Evolutionary conservation across 2,329 filamentous ascomycete genomes (phyloP).

Genomic region (Aspergillus piperis): DNA sequence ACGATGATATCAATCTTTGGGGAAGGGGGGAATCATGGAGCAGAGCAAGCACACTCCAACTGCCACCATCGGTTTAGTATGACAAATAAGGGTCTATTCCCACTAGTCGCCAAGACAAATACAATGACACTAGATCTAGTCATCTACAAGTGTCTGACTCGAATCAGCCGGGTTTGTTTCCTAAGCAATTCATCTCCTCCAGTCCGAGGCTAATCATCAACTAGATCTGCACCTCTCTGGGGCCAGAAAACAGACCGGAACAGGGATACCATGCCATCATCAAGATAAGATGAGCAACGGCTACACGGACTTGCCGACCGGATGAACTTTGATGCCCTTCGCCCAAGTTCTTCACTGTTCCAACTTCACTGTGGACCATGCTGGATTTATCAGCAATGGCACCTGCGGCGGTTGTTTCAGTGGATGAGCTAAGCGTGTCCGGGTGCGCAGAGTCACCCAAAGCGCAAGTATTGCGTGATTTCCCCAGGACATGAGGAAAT

Average conservation of each 20-base stretch:
- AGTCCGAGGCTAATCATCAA: background rate
- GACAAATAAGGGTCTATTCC: background rate
- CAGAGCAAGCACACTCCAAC: too few relatives aligned
- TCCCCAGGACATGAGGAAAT: slow-evolving; percentile 32
- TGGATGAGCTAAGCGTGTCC: slow-evolving; percentile 18
- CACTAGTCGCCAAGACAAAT: background rate
- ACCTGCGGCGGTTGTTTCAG: slow-evolving; percentile 1
- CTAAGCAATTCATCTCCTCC: background rate
- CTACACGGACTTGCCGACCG: background rate
- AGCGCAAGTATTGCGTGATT: slow-evolving; percentile 46
- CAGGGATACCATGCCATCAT: background rate
- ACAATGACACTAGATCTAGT: background rate
- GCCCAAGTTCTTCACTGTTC: slow-evolving; percentile 13
- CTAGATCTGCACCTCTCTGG: background rate
- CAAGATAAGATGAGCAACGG: background rate
- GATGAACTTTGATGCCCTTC: slow-evolving; percentile 2
- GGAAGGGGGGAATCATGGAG: background rate
- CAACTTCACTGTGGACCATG: slow-evolving; percentile 7
- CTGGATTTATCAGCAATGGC: slow-evolving; percentile 24
- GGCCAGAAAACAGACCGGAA: background rate
- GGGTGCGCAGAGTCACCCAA: slow-evolving; percentile 22
- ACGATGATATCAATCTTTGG: background rate
- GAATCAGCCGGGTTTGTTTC: background rate
- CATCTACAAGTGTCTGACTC: too few relatives aligned
- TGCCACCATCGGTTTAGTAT: too few relatives aligned